A percentile compares a stretch with the other conserved stretches of the same genome.
Evolutionary conservation across 176 grass and related monocot species (phyloP).

Genomic region (Bothriochloa decipiens): DNA sequence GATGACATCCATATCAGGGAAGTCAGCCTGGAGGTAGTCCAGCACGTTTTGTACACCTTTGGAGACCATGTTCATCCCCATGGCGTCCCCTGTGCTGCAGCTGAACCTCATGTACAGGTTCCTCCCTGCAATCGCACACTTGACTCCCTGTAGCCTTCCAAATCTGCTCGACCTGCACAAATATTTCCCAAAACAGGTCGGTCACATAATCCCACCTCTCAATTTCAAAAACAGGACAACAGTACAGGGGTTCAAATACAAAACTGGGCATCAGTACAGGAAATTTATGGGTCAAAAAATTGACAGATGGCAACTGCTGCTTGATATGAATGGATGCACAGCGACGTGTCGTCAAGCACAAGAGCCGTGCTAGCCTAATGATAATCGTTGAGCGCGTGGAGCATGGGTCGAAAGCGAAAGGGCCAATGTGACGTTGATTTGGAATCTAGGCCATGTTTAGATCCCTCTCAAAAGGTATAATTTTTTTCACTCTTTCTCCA

Average conservation of each 20-base stretch:
- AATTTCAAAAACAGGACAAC: background rate
- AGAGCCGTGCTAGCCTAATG: background rate
- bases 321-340: slow-evolving; percentile 16
- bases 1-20: slow-evolving; percentile 91
- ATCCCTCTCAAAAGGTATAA: too few relatives aligned
- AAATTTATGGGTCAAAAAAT: background rate
- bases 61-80: slow-evolving; percentile 99
- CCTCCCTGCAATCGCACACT: slow-evolving; percentile 84
- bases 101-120: slow-evolving; percentile 88
- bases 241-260: background rate
- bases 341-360: slow-evolving; percentile 20
- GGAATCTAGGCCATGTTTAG: too few relatives aligned
- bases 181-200: slow-evolving; percentile 1
- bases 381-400: slow-evolving; percentile 20
- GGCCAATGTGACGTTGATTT: background rate
- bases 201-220: background rate
- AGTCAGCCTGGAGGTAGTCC: slow-evolving; percentile 79
- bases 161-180: slow-evolving; percentile 88
- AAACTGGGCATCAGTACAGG: background rate
- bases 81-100: slow-evolving; percentile 94
- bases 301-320: background rate
- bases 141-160: slow-evolving; percentile 67
- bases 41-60: slow-evolving; percentile 91
- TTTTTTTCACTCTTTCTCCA: too few relatives aligned
- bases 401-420: slow-evolving; percentile 32